Percentiles rank a stretch among this genome's conserved stretches.
phyloP scores from a whole-genome alignment of 495 filamentous ascomycete genomes.

The Neurospora sp. region DNA sequence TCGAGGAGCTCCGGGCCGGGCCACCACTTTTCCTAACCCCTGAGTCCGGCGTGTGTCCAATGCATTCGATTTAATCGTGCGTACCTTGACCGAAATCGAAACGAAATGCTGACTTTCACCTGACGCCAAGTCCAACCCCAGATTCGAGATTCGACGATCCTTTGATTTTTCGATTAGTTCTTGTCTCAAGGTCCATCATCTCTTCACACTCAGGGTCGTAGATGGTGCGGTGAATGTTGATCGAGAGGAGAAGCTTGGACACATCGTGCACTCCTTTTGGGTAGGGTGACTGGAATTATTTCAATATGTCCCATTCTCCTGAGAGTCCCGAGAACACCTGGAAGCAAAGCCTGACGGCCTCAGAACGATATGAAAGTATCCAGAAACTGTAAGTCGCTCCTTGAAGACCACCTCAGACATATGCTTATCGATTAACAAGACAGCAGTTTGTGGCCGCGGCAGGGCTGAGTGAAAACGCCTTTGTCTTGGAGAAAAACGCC shows the following conservation, averaged over 20 bases:
- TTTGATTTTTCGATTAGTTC: neutral
- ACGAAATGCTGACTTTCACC: neutral
- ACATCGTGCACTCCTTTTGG: neutral
- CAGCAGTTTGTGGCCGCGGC: slow-evolving; percentile 5
- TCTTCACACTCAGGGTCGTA: neutral
- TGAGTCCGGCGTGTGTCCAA: neutral
- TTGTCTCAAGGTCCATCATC: neutral
- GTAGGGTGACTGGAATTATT: neutral
- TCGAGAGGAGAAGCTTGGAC: neutral
- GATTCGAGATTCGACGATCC: neutral
- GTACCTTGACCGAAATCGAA: neutral
- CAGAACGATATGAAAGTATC: slow-evolving; percentile 43
- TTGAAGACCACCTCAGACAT: neutral
- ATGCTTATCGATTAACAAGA: neutral
- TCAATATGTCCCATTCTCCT: neutral
- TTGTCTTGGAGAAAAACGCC: slow-evolving; percentile 31
- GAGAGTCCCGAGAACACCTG: neutral
- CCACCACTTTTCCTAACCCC: neutral
- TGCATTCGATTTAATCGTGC: neutral
- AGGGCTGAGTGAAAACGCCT: slow-evolving; percentile 18
- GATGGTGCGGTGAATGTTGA: neutral
- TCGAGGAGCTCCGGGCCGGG: neutral
- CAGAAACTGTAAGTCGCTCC: slow-evolving; percentile 33
- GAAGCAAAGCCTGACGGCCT: slow-evolving; percentile 25
- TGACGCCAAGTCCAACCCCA: neutral